Percentiles rank a stretch among this genome's conserved stretches.
phyloP scores from a whole-genome alignment of 306 rosid species.

The Prunus mira region DNA sequence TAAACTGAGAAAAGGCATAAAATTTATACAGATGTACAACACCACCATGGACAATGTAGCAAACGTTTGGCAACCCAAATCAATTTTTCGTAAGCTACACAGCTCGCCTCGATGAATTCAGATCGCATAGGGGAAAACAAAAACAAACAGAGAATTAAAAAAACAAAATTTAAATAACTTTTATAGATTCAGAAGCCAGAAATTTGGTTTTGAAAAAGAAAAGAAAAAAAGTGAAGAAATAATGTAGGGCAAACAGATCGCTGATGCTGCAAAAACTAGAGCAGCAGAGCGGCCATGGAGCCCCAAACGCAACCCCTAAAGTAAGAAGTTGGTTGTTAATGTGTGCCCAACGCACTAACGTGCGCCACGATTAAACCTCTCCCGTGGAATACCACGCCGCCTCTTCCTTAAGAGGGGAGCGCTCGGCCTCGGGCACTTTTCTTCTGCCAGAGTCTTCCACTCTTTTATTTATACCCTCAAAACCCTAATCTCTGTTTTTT shows the following conservation, averaged over 20 bases:
- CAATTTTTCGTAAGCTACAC: background rate
- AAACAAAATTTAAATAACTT: background rate
- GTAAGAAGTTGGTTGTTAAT: constrained; percentile 11
- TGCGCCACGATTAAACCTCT: constrained; percentile 48
- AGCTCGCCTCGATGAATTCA: background rate
- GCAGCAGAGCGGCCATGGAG: constrained; percentile 31
- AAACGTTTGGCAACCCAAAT: background rate
- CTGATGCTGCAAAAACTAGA: constrained; percentile 27
- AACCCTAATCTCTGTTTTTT: constrained; percentile 18
- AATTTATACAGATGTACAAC: background rate
- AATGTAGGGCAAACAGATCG: constrained; percentile 37
- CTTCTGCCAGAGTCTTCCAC: background rate
- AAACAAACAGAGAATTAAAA: background rate
- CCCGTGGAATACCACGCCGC: constrained; percentile 61
- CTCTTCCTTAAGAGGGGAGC: constrained; percentile 42
- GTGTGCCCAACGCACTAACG: constrained; percentile 37
- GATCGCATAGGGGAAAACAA: background rate
- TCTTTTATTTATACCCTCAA: background rate
- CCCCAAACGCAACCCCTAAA: constrained; percentile 12
- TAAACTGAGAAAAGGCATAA: background rate
- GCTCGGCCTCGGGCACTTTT: constrained; percentile 47
- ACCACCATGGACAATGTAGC: background rate
- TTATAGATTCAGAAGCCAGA: background rate
- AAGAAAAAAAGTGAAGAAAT: background rate
- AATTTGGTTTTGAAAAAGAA: background rate